Base-by-base conservation (phyloP, 345 rosid genomes). In the Leavenworthia alabamica region DNA sequence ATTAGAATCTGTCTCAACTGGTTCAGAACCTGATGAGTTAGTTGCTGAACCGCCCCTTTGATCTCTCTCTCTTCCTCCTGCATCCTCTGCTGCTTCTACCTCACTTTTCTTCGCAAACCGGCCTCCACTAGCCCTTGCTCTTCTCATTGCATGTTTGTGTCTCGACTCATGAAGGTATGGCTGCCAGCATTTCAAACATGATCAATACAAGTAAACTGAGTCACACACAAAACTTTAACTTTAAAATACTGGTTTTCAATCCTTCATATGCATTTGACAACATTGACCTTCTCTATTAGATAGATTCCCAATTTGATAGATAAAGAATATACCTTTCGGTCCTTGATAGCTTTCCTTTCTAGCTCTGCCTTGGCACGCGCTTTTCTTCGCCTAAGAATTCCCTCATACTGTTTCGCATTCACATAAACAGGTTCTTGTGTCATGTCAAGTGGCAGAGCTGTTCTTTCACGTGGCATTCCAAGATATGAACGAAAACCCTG, bases 121-220 rank as follows among this genome's bases (percentile, higher is more conserved):
- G 22, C 99, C 97, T 40, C 99, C 99, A 13, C 60, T 78, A 24
- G 89, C 86, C 69, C 99, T 80, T 45, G 80, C 82, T 72, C 99
- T 84, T 75, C 89, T 81, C 89, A 93, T 83, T 7, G 99, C 96
- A 75, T 93, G 99, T 78, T 80, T 86, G 79, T 93, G 97, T 55
- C 99, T 83, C 2, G 99, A 93, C 80, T 93, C 99, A 22, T 93
- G 99, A 73, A 93, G 96, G 75, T 90, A 93, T 3, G 99, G 97
- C 97, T 93, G 76, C 27, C 41, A n/a, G 60, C 72, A 41, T 16
- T 24, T 23, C 27, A 24, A 24, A 7, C 31, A 55, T 43, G 3
- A 5, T 11, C 63, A 66, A 45, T 5, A 15, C 8, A 9, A 7
- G 60, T 43, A 24, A 32, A 59, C 14, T 29, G n/a, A n/a, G n/a